phyloP scores from a whole-genome alignment of 192 early-diverging fungal species.

The Coemansia sp. region DNA sequence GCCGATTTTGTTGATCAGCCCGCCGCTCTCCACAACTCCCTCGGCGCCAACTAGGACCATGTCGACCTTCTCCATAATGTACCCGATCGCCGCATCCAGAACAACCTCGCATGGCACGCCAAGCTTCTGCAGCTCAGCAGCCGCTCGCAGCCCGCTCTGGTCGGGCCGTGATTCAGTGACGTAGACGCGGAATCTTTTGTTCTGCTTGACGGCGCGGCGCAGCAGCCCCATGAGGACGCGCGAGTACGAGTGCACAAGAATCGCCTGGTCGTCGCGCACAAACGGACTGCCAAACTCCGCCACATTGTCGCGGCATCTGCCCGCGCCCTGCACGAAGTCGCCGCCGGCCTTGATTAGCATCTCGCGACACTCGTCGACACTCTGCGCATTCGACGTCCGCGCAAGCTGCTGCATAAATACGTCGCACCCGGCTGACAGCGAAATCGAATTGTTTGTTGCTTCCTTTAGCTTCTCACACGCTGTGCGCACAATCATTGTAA shows the following conservation, averaged over 20 bases:
- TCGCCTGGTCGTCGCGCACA: constrained; percentile 79
- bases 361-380: constrained; percentile 72
- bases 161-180: constrained; percentile 88
- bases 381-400: constrained; percentile 44
- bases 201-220: constrained; percentile 66
- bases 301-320: constrained; percentile 70
- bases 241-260: constrained; percentile 95
- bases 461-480: constrained; percentile 69
- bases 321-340: constrained; percentile 74
- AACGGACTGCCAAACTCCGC: constrained; percentile 80
- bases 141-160: constrained; percentile 61
- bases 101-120: constrained; percentile 86
- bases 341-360: constrained; percentile 70
- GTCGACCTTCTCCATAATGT: constrained; percentile 94
- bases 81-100: constrained; percentile 90
- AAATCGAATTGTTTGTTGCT: constrained; percentile 73
- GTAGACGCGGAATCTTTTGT: constrained; percentile 90
- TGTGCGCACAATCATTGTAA: constrained; percentile 73
- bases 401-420: constrained; percentile 67
- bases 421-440: constrained; percentile 86
- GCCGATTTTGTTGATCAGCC: constrained; percentile 95
- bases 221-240: constrained; percentile 89
- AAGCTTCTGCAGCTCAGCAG: constrained; percentile 65
- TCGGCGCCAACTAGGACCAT: constrained; percentile 97
- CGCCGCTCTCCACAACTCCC: constrained; percentile 97